Conservation (phyloP, 1,139 yeast species). For the Nadsonia commutata region DNA sequence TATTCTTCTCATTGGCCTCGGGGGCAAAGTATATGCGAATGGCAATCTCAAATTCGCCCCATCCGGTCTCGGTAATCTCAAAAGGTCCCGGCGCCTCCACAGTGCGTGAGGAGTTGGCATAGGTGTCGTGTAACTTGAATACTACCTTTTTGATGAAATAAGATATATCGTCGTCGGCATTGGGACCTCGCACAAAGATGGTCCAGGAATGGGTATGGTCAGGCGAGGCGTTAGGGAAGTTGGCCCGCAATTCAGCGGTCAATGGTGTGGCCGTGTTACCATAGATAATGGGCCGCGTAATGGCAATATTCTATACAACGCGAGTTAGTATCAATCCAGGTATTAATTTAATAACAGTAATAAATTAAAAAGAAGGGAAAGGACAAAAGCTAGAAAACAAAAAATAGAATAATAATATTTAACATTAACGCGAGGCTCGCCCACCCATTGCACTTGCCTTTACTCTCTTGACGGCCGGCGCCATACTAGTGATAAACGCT, state of each 20-base stretch:
- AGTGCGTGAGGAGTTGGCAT: slow-evolving; percentile 68
- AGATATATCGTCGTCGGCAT: slow-evolving; percentile 47
- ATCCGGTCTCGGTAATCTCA: slow-evolving; percentile 93
- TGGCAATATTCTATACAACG: slow-evolving; percentile 43
- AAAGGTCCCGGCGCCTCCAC: slow-evolving; percentile 74
- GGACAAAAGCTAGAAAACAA: too few relatives aligned
- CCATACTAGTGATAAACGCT: background rate
- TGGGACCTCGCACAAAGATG: slow-evolving; percentile 45
- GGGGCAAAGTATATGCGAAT: slow-evolving; percentile 74
- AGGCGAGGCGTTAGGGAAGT: slow-evolving; percentile 58
- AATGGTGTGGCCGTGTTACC: slow-evolving; percentile 78
- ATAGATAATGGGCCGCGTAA: slow-evolving; percentile 72
- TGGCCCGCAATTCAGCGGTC: slow-evolving; percentile 34
- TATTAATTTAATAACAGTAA: background rate
- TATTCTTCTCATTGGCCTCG: slow-evolving; percentile 78
- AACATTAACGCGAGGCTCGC: too few relatives aligned
- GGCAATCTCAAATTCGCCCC: slow-evolving; percentile 97
- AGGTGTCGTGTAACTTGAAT: slow-evolving; percentile 89
- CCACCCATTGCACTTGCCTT: background rate
- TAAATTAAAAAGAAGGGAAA: background rate
- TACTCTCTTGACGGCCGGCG: background rate
- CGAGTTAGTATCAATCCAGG: background rate
- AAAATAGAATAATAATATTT: too few relatives aligned
- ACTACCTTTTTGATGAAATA: slow-evolving; percentile 81
- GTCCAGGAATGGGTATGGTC: slow-evolving; percentile 98